These are phyloP conservation scores for Heterobasidion parviporum DNA, from an alignment of 1,284 basidiomycete genomes.

Conservation along the genomic window DNA sequence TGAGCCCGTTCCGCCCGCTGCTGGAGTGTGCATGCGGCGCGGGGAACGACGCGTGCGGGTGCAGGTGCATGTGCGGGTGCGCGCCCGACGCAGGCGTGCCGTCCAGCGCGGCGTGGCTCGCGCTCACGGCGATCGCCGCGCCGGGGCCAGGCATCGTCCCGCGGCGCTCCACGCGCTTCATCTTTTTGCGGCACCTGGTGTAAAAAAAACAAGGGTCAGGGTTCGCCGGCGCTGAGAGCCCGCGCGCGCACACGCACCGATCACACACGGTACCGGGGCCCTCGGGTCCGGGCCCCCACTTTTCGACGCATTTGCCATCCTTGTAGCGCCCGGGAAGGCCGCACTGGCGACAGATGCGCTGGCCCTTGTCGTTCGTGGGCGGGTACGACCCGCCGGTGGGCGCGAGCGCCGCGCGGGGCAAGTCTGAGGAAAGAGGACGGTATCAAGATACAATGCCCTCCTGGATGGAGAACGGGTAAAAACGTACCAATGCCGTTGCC, in stretches of 20 bases:
- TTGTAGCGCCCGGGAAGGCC: conserved; percentile 65
- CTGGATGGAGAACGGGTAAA: neutral
- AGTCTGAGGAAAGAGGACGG: neutral
- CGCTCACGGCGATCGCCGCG: conserved; percentile 27
- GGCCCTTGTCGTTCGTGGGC: conserved; percentile 52
- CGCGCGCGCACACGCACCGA: conserved; percentile 27
- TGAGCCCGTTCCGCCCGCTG: neutral
- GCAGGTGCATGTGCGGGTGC: conserved; percentile 11
- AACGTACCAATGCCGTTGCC: conserved; percentile 1
- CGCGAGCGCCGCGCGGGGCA: neutral
- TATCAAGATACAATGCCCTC: neutral
- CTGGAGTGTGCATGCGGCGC: conserved; percentile 11
- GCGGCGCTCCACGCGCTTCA: conserved; percentile 74
- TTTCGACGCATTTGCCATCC: conserved; percentile 79
- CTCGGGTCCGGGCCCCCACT: conserved; percentile 79
- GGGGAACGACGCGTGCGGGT: conserved; percentile 19
- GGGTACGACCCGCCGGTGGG: conserved; percentile 32
- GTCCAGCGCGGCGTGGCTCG: too few species aligned
- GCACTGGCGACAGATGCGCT: conserved; percentile 70
- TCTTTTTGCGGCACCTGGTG: conserved; percentile 69
- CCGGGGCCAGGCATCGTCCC: conserved; percentile 38
- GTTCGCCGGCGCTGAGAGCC: neutral
- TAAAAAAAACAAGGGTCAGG: neutral
- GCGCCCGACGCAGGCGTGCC: too few species aligned
- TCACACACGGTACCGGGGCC: conserved; percentile 80